These are phyloP conservation scores for Picea abies DNA, from an alignment of 83 land plant genomes.

Conservation along the genomic window DNA sequence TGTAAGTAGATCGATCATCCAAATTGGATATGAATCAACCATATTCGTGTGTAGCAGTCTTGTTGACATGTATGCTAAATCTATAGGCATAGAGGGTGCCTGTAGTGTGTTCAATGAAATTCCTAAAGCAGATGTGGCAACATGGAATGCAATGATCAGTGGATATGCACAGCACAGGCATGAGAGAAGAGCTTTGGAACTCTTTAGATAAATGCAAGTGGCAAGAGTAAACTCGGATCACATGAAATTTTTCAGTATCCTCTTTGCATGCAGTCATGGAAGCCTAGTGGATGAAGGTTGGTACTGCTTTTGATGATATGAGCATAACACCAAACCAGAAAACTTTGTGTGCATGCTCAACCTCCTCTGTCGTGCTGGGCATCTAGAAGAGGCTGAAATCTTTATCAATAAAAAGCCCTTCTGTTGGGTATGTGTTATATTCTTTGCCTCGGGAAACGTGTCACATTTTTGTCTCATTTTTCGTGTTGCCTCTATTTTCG, in stretches of 20 bases:
- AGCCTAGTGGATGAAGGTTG: conserved; percentile 4
- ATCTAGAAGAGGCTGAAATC: background rate
- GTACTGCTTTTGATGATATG: background rate
- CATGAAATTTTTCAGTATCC: background rate
- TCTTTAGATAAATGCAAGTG: background rate
- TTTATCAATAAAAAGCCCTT: background rate
- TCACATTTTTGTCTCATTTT: too few relatives aligned
- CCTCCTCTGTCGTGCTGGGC: background rate
- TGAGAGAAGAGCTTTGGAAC: background rate
- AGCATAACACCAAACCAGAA: background rate
- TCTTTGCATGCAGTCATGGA: background rate
- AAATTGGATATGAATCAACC: conserved; percentile 16
- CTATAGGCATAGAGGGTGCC: background rate
- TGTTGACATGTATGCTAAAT: conserved; percentile 20
- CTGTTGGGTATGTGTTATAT: too few relatives aligned
- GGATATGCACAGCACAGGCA: background rate
- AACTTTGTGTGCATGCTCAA: background rate
- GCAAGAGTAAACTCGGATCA: background rate
- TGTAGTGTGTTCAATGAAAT: background rate
- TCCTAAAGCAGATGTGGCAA: background rate
- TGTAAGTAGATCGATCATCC: conserved; percentile 42
- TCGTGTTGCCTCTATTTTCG: too few relatives aligned
- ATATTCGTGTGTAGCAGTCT: conserved; percentile 44
- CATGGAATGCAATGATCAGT: conserved; percentile 8
- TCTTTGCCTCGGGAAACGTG: too few relatives aligned